A percentile compares a stretch with the other conserved stretches of the same genome.
Evolutionary conservation across 208 protist genomes (phyloP).

Genomic region (Lotmaria passim): DNA sequence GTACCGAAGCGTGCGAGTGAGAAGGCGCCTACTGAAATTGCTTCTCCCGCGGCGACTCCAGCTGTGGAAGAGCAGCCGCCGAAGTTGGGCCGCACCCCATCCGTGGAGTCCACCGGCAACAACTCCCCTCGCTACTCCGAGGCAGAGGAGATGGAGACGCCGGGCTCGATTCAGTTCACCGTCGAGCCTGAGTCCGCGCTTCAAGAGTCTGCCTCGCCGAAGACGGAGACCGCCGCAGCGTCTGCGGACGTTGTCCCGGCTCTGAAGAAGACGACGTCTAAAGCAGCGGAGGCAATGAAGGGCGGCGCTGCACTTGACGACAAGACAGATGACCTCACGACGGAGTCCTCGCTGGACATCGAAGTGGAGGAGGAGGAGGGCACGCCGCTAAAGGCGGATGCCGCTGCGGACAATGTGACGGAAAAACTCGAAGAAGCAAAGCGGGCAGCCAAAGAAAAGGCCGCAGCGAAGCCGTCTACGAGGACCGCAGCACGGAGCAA

Average conservation of each 20-base stretch:
- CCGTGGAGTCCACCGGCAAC: constrained; percentile 1
- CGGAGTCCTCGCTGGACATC: constrained; percentile 19
- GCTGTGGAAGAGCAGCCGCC: not conserved
- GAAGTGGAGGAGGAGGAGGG: constrained; percentile 13
- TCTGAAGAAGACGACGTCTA: too few species aligned
- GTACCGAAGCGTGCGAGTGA: not conserved
- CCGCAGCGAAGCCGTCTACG: not conserved
- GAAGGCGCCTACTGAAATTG: not conserved
- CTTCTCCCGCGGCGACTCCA: not conserved
- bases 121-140: constrained; percentile 17
- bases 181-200: constrained; percentile 10
- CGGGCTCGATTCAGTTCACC: constrained; percentile 14
- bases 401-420: not conserved
- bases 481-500: not conserved
- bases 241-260: not conserved
- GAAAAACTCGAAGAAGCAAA: not conserved
- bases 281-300: not conserved
- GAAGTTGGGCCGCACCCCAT: not conserved
- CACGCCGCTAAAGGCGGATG: not conserved
- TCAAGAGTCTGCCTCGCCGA: not conserved
- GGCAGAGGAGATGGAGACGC: constrained; percentile 11
- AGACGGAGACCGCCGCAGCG: not conserved
- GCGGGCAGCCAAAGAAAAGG: not conserved
- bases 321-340: constrained; percentile 5
- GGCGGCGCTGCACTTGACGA: not conserved